Evolutionary conservation across 352 stramenopile species (phyloP).

Genomic region (Globisporangium cylindrosporum): DNA sequence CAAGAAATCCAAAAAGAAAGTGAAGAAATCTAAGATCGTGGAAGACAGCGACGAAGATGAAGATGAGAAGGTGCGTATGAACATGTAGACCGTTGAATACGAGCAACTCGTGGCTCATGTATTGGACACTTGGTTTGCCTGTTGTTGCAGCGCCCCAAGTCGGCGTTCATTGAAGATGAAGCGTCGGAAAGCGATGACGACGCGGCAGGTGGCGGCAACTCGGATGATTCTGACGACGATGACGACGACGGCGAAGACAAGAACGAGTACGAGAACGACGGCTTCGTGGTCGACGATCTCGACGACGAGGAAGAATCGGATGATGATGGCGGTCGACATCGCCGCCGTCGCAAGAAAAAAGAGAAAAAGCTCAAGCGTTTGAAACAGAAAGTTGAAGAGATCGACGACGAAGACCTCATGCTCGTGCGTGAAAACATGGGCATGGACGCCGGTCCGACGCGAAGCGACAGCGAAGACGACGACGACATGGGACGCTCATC

Average conservation of each 20-base stretch:
- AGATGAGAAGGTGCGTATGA: constrained; percentile 47
- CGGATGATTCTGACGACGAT: constrained; percentile 71
- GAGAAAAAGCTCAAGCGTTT: constrained; percentile 85
- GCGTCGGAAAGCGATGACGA: constrained; percentile 86
- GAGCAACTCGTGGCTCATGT: background rate
- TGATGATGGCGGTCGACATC: constrained; percentile 66
- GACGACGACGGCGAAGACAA: constrained; percentile 85
- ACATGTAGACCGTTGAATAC: background rate
- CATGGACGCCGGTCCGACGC: constrained; percentile 73
- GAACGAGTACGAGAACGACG: constrained; percentile 89
- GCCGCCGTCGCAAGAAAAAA: constrained; percentile 78
- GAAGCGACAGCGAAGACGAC: constrained; percentile 77
- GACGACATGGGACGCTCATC: constrained; percentile 61
- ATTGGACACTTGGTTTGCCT: constrained; percentile 7
- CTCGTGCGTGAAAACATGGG: constrained; percentile 88
- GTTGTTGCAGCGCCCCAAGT: constrained; percentile 59
- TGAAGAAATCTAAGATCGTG: constrained; percentile 64
- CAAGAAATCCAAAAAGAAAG: constrained; percentile 51
- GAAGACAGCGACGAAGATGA: constrained; percentile 58
- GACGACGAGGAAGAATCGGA: constrained; percentile 79
- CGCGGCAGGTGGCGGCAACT: constrained; percentile 36
- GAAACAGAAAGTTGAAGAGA: constrained; percentile 87
- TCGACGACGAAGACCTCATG: constrained; percentile 87
- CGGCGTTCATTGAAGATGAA: constrained; percentile 86
- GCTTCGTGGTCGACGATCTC: constrained; percentile 83